Evolutionary conservation across 495 filamentous ascomycete species (phyloP), one percentile per base, ranked within the genome.

Genomic region (Evansstolkia leycettana): DNA sequence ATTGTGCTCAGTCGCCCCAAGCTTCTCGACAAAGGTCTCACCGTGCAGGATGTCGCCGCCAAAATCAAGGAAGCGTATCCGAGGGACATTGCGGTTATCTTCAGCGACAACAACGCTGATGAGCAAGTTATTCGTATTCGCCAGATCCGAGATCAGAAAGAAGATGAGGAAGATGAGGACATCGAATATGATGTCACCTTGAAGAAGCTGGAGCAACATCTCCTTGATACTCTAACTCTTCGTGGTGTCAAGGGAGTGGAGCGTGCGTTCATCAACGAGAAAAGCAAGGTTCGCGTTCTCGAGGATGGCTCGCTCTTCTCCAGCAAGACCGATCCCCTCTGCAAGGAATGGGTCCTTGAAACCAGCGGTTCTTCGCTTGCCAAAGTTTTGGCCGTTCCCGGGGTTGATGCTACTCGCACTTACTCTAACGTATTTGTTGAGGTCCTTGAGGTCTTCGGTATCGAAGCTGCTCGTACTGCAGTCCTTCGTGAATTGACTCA

Each of bases 31-130:
- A 99, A 96, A 64, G 82, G 79, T 17, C 67, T 99, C 38, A 80
- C 76, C 1, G 84, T 96, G 28, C 81, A 93, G 42, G 88, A 95
- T 46, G 90, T 99, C 43, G 90, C 85, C n/a, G 54, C 69, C 20
- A 77, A 75, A 53, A 84, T 98, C 59, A 92, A 92, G 58, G 74
- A 84, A 36, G 77, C 80, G 18, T 96, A 92, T 50, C 73, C 73
- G n/a, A 75, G 72, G 31, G 86, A 95, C 57, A 65, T 94, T 39
- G 86, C 86, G 8, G 78, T 98, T 27, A 85, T 99, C 29, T 95
- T 94, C 69, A 92, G 84, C 55, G 90, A 99, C 49, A 88, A 95
- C 63, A 99, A 99, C 54, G 89, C 88, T 17, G 89, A 94, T 39
- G 76, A 93, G 50, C 87, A 92, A 52, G 79, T 95, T 33, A 83